Conservation (phyloP, 2,329 filamentous ascomycete genomes). For the Pseudogymnoascus sp. region DNA sequence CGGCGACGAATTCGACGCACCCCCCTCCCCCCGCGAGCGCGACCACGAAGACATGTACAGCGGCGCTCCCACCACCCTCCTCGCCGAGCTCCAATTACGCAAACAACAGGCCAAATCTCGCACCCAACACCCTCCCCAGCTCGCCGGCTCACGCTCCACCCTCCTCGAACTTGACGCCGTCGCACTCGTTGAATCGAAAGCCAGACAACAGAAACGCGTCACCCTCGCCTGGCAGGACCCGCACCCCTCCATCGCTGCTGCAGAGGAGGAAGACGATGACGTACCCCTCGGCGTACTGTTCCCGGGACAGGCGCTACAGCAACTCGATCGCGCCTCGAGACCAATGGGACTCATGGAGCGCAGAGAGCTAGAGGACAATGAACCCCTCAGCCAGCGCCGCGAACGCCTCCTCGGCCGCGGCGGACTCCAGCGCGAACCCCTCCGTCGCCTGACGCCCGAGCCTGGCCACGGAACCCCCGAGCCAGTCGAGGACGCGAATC, state of each 20-base stretch:
- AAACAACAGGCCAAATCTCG: slow-evolving; percentile 82
- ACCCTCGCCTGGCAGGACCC: slow-evolving; percentile 86
- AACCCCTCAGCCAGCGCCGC: slow-evolving; percentile 45
- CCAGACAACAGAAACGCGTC: slow-evolving; percentile 65
- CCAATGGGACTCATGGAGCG: slow-evolving; percentile 71
- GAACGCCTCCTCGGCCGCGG: slow-evolving; percentile 22
- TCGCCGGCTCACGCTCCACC: slow-evolving; percentile 82
- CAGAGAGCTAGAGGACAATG: slow-evolving; percentile 82
- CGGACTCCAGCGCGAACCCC: not conserved
- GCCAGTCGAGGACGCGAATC: slow-evolving; percentile 5
- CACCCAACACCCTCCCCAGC: slow-evolving; percentile 53
- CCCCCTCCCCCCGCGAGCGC: slow-evolving; percentile 61
- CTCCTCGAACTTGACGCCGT: slow-evolving; percentile 85
- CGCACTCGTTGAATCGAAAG: slow-evolving; percentile 70
- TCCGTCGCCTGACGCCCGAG: slow-evolving; percentile 32
- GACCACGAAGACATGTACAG: slow-evolving; percentile 43
- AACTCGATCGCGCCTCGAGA: slow-evolving; percentile 44
- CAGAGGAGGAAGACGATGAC: slow-evolving; percentile 63
- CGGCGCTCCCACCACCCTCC: slow-evolving; percentile 76
- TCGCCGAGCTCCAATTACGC: slow-evolving; percentile 84
- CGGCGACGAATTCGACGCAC: slow-evolving; percentile 51
- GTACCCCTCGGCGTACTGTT: slow-evolving; percentile 79
- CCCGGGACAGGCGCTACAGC: slow-evolving; percentile 29
- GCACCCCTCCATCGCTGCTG: slow-evolving; percentile 32
- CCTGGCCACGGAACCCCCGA: slow-evolving; percentile 28